Base-by-base conservation (phyloP, 2,329 filamentous ascomycete species). In the Monosporascus cannonballus region DNA sequence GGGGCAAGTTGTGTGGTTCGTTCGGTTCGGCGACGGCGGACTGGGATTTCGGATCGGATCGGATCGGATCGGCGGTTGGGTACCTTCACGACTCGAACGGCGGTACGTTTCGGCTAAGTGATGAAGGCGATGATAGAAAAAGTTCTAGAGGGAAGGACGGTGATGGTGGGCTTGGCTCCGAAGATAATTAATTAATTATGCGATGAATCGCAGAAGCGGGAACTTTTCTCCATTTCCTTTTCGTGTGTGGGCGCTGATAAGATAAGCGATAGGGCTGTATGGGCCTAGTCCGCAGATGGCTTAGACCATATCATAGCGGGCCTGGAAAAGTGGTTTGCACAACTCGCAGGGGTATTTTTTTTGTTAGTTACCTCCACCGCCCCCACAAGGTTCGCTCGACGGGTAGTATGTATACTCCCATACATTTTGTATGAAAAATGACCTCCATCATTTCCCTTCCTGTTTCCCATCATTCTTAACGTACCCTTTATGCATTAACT, bases 51-150 rank as follows among this genome's bases (percentile, higher is more conserved):
- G 30, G 27, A 22, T 30, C 56, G 45, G 37, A 37, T 30, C 56
- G 45, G 37, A 37, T 48, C 49, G 48, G 49, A 51, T 46, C 59
- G 56, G 56, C 57, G 59, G 57, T 54, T 56, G 51, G 47, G 67
- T 58, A 57, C 83, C 85, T 83, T 89, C 87, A 90, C 81, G 87
- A 91, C 87, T 89, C 87, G 86, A 87, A 87, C 83, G 78, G 72
- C 65, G 62, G 25, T 54, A 69, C 72, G 81, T 85, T 83, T 78
- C 86, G 85, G 86, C 85, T 88, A 89, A 80, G 86, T 90, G 86
- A 89, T 87, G 85, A 87, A 80, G 81, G 79, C 62, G 61, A 56
- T 58, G 58, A 51, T 55, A 59, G 54, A 58, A 54, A 49, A 57
- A 58, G 49, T 55, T 54, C 22, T 11, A 45, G 44, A 17, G 30